phyloP scores from a whole-genome alignment of 2,329 filamentous ascomycete genomes.

The Botrytis aclada region DNA sequence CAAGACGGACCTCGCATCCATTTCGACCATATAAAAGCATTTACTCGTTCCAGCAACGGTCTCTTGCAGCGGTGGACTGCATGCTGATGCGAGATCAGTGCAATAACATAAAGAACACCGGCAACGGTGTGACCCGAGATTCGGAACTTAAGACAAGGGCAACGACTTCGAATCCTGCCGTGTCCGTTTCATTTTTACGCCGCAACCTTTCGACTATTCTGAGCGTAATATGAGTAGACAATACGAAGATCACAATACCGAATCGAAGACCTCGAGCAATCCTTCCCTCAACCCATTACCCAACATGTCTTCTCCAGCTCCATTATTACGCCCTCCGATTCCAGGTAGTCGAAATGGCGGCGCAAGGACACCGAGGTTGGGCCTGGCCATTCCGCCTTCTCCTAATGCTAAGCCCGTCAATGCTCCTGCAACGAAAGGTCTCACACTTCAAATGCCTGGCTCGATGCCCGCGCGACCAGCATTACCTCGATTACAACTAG shows the following conservation, averaged over 20 bases:
- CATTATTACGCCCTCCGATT: conserved; percentile 39
- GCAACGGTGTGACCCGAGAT: conserved; percentile 27
- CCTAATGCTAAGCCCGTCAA: conserved; percentile 75
- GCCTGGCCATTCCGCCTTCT: conserved; percentile 85
- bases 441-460: conserved; percentile 36
- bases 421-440: conserved; percentile 22
- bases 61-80: conserved; percentile 29
- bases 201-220: conserved; percentile 2
- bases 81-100: conserved; percentile 32
- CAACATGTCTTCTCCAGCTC: conserved; percentile 39
- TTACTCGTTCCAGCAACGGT: conserved; percentile 20
- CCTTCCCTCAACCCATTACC: conserved; percentile 25
- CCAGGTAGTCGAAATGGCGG: conserved; percentile 36
- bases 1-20: conserved; percentile 8
- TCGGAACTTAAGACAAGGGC: conserved; percentile 17
- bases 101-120: conserved; percentile 25
- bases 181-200: conserved; percentile 25
- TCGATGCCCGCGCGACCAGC: conserved; percentile 46
- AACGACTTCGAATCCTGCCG: conserved; percentile 19
- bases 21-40: conserved; percentile 18
- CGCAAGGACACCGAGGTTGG: conserved; percentile 50
- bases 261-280: conserved; percentile 25
- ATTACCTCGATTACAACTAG: conserved; percentile 77
- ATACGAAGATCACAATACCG: conserved; percentile 26
- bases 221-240: conserved; percentile 14